Evolutionary conservation across 331 rosid genomes (phyloP).

Genomic region (Acacia concinna): DNA sequence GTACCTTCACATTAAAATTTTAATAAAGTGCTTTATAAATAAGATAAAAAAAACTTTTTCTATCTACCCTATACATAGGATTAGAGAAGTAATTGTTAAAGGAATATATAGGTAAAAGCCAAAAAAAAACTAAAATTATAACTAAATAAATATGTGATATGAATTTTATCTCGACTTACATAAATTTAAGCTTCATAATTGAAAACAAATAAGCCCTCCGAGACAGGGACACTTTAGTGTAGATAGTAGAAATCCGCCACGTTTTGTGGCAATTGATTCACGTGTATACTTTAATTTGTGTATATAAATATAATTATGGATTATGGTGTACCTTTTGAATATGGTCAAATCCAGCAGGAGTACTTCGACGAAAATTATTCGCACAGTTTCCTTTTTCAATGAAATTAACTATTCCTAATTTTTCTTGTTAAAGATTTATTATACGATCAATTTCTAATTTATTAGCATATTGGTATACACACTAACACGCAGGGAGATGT

Average conservation of each 20-base stretch:
- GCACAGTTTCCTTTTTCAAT: neutral
- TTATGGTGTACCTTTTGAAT: conserved; percentile 15
- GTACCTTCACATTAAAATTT: too few relatives aligned
- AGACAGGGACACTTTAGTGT: neutral
- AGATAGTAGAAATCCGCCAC: conserved; percentile 10
- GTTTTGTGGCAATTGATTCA: conserved; percentile 18
- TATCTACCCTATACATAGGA: too few relatives aligned
- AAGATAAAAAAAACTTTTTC: too few relatives aligned
- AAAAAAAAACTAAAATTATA: too few relatives aligned
- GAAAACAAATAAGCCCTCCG: too few relatives aligned
- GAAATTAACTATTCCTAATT: neutral
- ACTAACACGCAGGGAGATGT: too few relatives aligned
- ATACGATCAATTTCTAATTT: neutral
- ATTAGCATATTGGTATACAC: neutral
- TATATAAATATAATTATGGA: neutral
- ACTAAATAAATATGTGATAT: too few relatives aligned
- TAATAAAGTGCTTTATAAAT: too few relatives aligned
- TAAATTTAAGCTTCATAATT: too few relatives aligned
- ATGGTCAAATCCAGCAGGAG: conserved; percentile 23
- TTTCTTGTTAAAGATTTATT: neutral
- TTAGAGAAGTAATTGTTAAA: too few relatives aligned
- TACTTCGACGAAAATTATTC: conserved; percentile 3
- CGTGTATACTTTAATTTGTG: too few relatives aligned
- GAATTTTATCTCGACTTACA: too few relatives aligned
- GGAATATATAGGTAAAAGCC: neutral